Percentiles rank a stretch among this genome's conserved stretches.
These are phyloP conservation scores for Discostella pseudostelligera DNA, from an alignment of 108 stramenopile species.

Conservation along the genomic window DNA sequence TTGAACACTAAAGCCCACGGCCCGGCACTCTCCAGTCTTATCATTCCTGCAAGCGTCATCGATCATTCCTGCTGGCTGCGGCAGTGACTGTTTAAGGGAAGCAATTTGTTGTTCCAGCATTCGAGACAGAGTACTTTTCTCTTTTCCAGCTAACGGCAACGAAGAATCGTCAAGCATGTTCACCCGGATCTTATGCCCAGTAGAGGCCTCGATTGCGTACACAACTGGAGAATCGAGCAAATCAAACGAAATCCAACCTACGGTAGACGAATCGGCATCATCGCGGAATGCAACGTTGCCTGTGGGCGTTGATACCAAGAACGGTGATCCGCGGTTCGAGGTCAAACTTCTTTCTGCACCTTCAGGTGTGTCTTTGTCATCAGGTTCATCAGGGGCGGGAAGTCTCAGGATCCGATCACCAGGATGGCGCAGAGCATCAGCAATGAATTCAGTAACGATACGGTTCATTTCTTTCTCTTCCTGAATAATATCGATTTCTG, in stretches of 20 bases:
- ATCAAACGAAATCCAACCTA: conserved; percentile 71
- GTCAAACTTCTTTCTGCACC: neutral
- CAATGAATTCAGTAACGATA: conserved; percentile 34
- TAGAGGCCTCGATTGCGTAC: conserved; percentile 65
- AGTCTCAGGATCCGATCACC: conserved; percentile 31
- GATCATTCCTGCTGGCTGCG: conserved; percentile 1
- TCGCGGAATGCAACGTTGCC: conserved; percentile 67
- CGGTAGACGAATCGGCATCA: conserved; percentile 33
- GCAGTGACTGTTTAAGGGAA: conserved; percentile 20
- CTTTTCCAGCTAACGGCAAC: conserved; percentile 37
- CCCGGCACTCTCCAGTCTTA: conserved; percentile 24
- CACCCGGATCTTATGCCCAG: conserved; percentile 57
- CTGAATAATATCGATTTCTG: conserved; percentile 3
- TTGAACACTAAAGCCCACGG: conserved; percentile 20
- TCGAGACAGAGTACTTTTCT: conserved; percentile 15
- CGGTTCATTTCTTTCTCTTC: conserved; percentile 22
- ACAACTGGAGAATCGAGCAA: conserved; percentile 71
- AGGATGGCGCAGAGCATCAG: conserved; percentile 42
- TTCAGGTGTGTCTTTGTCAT: conserved; percentile 12
- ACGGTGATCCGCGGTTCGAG: conserved; percentile 21
- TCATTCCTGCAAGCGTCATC: conserved; percentile 19
- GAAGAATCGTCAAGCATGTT: conserved; percentile 75
- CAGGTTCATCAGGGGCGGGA: conserved; percentile 19
- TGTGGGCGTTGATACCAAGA: conserved; percentile 71
- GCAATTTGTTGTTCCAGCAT: conserved; percentile 40